Evolutionary conservation across 371 early-diverging fungal genomes (phyloP).

Genomic region (Mortierella sp.): DNA sequence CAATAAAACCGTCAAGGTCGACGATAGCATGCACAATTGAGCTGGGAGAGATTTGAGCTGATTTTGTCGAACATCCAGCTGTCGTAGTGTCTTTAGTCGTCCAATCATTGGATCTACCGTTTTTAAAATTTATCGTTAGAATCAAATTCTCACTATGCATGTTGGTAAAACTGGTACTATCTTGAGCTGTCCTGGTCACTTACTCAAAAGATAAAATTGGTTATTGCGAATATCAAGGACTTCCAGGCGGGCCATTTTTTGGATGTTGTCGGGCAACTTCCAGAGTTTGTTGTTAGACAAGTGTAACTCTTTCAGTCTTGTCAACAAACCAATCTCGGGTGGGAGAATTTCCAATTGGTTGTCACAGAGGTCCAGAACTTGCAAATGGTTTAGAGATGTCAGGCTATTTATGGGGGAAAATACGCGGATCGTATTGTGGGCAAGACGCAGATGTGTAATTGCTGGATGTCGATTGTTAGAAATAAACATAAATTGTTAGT

Average conservation of each 20-base stretch:
- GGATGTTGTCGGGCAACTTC: slow-evolving; percentile 61
- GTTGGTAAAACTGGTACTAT: neutral
- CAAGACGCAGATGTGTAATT: slow-evolving; percentile 43
- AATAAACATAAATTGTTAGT: neutral
- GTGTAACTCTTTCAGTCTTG: slow-evolving; percentile 77
- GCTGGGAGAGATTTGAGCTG: slow-evolving; percentile 63
- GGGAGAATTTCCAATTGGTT: slow-evolving; percentile 83
- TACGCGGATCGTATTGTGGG: slow-evolving; percentile 70
- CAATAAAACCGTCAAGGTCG: slow-evolving; percentile 52
- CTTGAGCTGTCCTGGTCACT: slow-evolving; percentile 12
- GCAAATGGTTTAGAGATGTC: slow-evolving; percentile 58
- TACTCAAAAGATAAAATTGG: slow-evolving; percentile 51
- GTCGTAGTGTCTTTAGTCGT: slow-evolving; percentile 54
- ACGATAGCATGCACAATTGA: slow-evolving; percentile 46
- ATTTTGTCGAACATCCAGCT: slow-evolving; percentile 73
- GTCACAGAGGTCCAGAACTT: slow-evolving; percentile 76
- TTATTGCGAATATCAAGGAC: slow-evolving; percentile 51
- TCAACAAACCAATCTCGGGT: slow-evolving; percentile 80
- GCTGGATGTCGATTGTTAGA: slow-evolving; percentile 3
- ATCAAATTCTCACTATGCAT: no score
- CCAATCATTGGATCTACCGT: slow-evolving; percentile 53
- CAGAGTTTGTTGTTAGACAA: slow-evolving; percentile 82
- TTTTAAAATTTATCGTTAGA: no score
- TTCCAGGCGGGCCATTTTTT: slow-evolving; percentile 62
- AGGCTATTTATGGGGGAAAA: slow-evolving; percentile 68